These are phyloP conservation scores for Phoenix dactylifera DNA, from an alignment of 176 grass and related monocot genomes.

Conservation along the genomic window DNA sequence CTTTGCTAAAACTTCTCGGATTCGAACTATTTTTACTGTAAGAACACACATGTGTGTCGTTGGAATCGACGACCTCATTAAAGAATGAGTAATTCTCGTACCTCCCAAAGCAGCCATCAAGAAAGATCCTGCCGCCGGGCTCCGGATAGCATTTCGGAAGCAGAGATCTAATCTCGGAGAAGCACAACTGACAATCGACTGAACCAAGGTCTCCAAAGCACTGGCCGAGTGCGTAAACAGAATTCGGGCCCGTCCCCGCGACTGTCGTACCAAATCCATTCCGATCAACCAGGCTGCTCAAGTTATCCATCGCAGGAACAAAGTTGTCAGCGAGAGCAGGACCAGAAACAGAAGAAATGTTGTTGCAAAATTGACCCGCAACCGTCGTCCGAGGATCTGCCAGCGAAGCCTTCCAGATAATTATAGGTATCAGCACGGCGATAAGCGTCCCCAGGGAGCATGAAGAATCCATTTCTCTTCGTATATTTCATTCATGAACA, in stretches of 20 bases:
- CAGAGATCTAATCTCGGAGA: constrained; percentile 64
- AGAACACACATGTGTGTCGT: constrained; percentile 7
- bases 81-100: constrained; percentile 82
- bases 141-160: constrained; percentile 75
- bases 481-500: no score
- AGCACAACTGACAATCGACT: constrained; percentile 71
- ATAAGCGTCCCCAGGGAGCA: not conserved
- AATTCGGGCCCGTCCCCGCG: constrained; percentile 33
- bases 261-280: constrained; percentile 48
- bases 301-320: constrained; percentile 60
- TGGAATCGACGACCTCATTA: constrained; percentile 25
- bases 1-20: constrained; percentile 27
- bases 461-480: no score
- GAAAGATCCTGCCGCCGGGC: constrained; percentile 45
- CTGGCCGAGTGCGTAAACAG: constrained; percentile 62
- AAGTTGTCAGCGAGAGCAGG: constrained; percentile 45
- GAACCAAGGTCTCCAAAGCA: constrained; percentile 56
- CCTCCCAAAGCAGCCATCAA: constrained; percentile 68
- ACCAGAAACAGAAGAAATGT: constrained; percentile 22
- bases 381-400: constrained; percentile 36
- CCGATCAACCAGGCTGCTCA: constrained; percentile 49
- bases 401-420: constrained; percentile 6
- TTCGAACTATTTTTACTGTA: constrained; percentile 18
- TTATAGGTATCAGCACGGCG: constrained; percentile 10
- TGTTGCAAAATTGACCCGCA: constrained; percentile 30